phyloP scores from a whole-genome alignment of 176 grass and related monocot genomes.

The Neostapfia colusana region DNA sequence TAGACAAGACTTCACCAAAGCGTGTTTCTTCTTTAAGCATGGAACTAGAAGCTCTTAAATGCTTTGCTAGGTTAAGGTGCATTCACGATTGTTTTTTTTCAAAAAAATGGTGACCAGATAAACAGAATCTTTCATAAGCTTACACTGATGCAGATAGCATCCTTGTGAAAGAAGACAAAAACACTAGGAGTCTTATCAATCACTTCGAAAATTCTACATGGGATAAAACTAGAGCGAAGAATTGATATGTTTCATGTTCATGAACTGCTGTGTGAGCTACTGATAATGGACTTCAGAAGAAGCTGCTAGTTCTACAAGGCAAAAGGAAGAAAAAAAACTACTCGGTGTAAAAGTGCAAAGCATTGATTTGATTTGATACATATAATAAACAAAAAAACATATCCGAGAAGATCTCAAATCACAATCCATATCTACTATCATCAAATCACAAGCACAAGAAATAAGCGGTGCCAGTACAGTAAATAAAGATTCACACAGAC shows the following conservation, averaged over 20 bases:
- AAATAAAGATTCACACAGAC: constrained; percentile 33
- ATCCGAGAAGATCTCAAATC: constrained; percentile 39
- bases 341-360: constrained; percentile 25
- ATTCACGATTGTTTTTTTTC: neutral
- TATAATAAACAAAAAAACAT: constrained; percentile 45
- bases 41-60: constrained; percentile 24
- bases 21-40: constrained; percentile 35
- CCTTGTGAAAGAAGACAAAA: constrained; percentile 45
- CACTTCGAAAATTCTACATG: constrained; percentile 1
- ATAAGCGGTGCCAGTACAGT: constrained; percentile 46
- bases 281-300: neutral
- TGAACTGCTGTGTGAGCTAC: neutral
- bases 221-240: constrained; percentile 10
- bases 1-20: constrained; percentile 36
- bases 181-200: constrained; percentile 44
- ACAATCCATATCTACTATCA: constrained; percentile 29
- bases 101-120: constrained; percentile 8
- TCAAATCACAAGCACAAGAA: constrained; percentile 58
- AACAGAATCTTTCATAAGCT: constrained; percentile 40
- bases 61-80: neutral
- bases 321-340: neutral
- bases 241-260: constrained; percentile 31
- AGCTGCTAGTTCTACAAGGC: neutral
- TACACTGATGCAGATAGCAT: constrained; percentile 30
- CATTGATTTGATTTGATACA: constrained; percentile 39